phyloP scores from a whole-genome alignment of 768 basidiomycete species.

The Boletus subparvulus region DNA sequence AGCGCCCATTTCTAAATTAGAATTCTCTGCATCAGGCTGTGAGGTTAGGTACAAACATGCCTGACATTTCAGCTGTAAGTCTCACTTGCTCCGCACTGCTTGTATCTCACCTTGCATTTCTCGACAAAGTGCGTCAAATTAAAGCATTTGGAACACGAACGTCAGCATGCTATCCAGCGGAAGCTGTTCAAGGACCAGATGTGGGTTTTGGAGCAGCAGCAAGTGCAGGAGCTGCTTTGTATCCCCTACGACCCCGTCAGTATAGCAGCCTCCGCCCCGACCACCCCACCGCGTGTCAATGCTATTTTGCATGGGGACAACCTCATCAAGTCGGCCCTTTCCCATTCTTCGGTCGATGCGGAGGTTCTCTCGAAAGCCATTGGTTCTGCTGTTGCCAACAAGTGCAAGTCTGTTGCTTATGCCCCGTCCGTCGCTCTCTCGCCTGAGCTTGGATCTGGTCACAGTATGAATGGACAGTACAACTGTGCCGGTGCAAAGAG shows the following conservation, averaged over 20 bases:
- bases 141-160: constrained; percentile 84
- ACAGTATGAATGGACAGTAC: constrained; percentile 52
- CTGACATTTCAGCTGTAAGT: constrained; percentile 84
- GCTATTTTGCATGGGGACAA: constrained; percentile 63
- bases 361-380: constrained; percentile 69
- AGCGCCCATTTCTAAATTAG: constrained; percentile 8
- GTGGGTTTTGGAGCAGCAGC: constrained; percentile 88
- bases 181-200: constrained; percentile 96
- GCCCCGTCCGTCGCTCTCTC: constrained; percentile 75
- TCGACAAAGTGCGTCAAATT: constrained; percentile 73
- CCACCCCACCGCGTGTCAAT: constrained; percentile 81
- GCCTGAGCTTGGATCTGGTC: constrained; percentile 55
- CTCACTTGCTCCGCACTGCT: background rate
- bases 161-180: constrained; percentile 81
- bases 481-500: constrained; percentile 81
- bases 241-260: constrained; percentile 66
- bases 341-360: constrained; percentile 55
- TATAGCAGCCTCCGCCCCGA: constrained; percentile 85
- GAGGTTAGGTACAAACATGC: constrained; percentile 80
- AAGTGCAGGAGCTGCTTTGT: constrained; percentile 79
- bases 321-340: constrained; percentile 41
- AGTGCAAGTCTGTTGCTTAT: constrained; percentile 85
- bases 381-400: constrained; percentile 64
- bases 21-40: constrained; percentile 53
- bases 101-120: constrained; percentile 7